These are phyloP conservation scores for Limnomonas spitsbergensis DNA, from an alignment of 139 green algal genomes.

Conservation along the genomic window DNA sequence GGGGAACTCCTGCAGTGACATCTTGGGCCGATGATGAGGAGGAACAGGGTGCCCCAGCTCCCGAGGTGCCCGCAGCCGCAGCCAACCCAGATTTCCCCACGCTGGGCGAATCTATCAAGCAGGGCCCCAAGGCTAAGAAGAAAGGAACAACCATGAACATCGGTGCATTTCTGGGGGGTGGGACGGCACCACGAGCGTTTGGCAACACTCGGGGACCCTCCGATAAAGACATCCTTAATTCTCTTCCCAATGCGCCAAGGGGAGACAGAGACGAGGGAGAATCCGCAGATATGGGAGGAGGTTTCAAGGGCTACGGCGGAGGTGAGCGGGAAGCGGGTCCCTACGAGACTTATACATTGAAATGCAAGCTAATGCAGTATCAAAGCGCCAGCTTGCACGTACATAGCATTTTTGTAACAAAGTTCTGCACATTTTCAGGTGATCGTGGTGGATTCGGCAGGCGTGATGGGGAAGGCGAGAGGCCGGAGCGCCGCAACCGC, in stretches of 20 bases:
- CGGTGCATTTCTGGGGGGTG: background rate
- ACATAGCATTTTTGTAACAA: too few species aligned
- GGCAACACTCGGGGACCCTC: background rate
- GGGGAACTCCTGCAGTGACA: too few species aligned
- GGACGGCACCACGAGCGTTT: background rate
- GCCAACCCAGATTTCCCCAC: background rate
- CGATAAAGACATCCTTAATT: background rate
- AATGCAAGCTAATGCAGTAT: too few species aligned
- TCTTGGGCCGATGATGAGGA: too few species aligned
- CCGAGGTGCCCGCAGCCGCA: background rate
- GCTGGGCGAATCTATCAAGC: background rate
- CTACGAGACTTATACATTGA: too few species aligned
- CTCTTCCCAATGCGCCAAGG: background rate
- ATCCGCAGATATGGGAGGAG: background rate
- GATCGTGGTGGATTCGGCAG: too few species aligned
- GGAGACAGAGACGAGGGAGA: background rate
- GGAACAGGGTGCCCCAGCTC: too few species aligned
- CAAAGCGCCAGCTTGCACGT: too few species aligned
- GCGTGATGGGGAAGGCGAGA: background rate
- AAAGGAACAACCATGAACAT: background rate
- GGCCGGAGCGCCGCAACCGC: background rate
- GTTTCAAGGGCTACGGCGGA: background rate
- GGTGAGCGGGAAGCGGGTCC: background rate
- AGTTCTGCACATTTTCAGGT: too few species aligned
- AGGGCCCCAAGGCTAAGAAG: background rate